Evolutionary conservation across 2,329 filamentous ascomycete species (phyloP), one percentile per base, ranked within the genome.

Genomic region (Xylaria arbuscula): DNA sequence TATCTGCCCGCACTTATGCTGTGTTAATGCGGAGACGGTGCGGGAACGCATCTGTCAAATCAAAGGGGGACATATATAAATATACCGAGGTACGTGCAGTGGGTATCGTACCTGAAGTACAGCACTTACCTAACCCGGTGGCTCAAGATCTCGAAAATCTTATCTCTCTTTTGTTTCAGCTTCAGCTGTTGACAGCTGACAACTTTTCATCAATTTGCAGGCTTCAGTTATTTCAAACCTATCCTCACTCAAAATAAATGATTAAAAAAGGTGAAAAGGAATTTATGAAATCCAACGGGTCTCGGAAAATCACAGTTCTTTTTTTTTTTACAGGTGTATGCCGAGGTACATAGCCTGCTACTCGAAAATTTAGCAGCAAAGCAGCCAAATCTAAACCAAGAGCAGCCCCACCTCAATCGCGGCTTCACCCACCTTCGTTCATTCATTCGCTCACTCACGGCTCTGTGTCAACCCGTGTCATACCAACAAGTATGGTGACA

Each of bases 401-500:
- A 42, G n/a, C 17, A 59, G 17, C 40, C 40, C 40, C 40, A 45
- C 40, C 40, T 45, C 40, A n/a, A 1, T 45, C 17, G 40, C 28
- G 5, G 28, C 28, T 28, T 28, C 28, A 28, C 28, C 28, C 28
- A 28, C 28, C 3, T 28, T 28, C 28, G 28, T 28, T 28, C 28
- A 28, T 6, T 45, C 36, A 40, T n/a, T 50, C n/a, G 11, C 53
- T 64, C 22, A 48, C 24, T 40, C 22, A 42, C 34, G 34, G 40
- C 19, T 34, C 57, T 15, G 2, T 54, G 10, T 28, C 19, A 24
- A 32, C 45, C 38, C 22, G 42, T 15, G 6, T n/a, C 28, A 13
- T 58, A 38, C n/a, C 24, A 48, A 58, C 5, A 61, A 62, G 8
- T 13, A 72, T 71, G 71, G 69, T 69, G 32, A 50, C 62, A 53